Percentiles rank a stretch among this genome's conserved stretches.
These are phyloP conservation scores for Carex scoparia DNA, from an alignment of 176 grass and related monocot genomes.

Conservation along the genomic window DNA sequence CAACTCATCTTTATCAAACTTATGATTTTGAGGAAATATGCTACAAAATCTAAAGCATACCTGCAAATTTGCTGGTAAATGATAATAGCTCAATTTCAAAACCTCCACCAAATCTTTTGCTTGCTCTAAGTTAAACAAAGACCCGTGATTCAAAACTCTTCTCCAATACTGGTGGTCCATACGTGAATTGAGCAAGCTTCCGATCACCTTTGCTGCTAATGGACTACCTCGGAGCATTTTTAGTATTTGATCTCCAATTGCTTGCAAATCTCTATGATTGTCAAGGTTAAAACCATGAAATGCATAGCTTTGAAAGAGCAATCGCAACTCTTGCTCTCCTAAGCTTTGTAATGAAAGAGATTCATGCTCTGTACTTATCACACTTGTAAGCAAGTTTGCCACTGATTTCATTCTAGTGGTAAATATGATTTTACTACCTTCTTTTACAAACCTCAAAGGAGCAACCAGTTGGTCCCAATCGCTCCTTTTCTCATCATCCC, in stretches of 20 bases:
- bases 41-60: conserved; percentile 6
- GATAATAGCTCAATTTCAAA: conserved; percentile 4
- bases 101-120: not conserved
- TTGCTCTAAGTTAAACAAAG: not conserved
- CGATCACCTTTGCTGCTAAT: not conserved
- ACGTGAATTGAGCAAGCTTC: not conserved
- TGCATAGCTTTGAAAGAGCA: too few relatives aligned
- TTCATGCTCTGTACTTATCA: too few relatives aligned
- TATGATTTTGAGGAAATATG: conserved; percentile 16
- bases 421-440: too few relatives aligned
- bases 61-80: not conserved
- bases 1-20: conserved; percentile 13
- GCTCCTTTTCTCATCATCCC: not conserved
- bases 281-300: too few relatives aligned
- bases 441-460: too few relatives aligned
- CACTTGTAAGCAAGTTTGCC: too few relatives aligned
- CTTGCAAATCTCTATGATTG: too few relatives aligned
- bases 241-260: too few relatives aligned
- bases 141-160: not conserved
- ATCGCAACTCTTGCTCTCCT: too few relatives aligned
- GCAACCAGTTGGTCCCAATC: conserved; percentile 6
- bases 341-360: too few relatives aligned
- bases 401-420: too few relatives aligned
- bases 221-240: too few relatives aligned
- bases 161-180: not conserved